Percentiles rank a stretch among this genome's conserved stretches.
Evolutionary conservation across 1,284 basidiomycete genomes (phyloP).

Genomic region (Hypsizygus ulmarius): DNA sequence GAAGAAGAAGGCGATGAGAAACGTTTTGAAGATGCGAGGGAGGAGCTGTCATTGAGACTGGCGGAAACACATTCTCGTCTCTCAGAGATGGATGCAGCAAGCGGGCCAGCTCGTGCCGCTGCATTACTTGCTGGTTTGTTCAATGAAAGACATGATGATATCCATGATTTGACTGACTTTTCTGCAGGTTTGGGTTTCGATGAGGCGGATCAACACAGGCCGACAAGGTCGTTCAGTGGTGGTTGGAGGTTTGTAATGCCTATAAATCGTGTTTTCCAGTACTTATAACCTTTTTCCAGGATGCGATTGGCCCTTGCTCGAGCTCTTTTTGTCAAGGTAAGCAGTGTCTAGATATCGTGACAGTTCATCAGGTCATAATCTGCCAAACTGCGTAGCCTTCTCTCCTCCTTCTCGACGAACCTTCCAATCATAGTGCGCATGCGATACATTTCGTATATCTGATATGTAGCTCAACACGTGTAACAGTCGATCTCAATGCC

Average conservation of each 20-base stretch:
- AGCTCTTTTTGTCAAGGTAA: slow-evolving; percentile 90
- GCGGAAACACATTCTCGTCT: slow-evolving; percentile 90
- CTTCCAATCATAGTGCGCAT: slow-evolving; percentile 90
- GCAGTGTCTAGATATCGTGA: slow-evolving; percentile 25
- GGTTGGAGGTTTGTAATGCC: slow-evolving; percentile 76
- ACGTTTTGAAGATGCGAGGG: slow-evolving; percentile 76
- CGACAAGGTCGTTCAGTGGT: slow-evolving; percentile 91
- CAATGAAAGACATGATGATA: not conserved
- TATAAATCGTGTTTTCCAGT: not conserved
- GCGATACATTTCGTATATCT: not conserved
- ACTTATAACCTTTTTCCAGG: slow-evolving; percentile 33
- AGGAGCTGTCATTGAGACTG: slow-evolving; percentile 84
- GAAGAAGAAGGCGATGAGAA: slow-evolving; percentile 75
- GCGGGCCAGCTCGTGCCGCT: slow-evolving; percentile 91
- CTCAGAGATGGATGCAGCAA: slow-evolving; percentile 97
- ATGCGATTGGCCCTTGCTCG: slow-evolving; percentile 84
- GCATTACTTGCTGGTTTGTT: slow-evolving; percentile 77
- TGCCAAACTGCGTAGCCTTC: slow-evolving; percentile 49
- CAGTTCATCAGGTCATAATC: not conserved
- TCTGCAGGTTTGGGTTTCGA: slow-evolving; percentile 81
- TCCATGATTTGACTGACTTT: not conserved
- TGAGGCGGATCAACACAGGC: slow-evolving; percentile 81
- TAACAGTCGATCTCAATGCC: slow-evolving; percentile 72
- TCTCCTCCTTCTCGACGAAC: slow-evolving; percentile 88
- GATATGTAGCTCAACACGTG: slow-evolving; percentile 1